Evolutionary conservation across 2,329 filamentous ascomycete genomes (phyloP).

Genomic region (Scedosporium dehoogii): DNA sequence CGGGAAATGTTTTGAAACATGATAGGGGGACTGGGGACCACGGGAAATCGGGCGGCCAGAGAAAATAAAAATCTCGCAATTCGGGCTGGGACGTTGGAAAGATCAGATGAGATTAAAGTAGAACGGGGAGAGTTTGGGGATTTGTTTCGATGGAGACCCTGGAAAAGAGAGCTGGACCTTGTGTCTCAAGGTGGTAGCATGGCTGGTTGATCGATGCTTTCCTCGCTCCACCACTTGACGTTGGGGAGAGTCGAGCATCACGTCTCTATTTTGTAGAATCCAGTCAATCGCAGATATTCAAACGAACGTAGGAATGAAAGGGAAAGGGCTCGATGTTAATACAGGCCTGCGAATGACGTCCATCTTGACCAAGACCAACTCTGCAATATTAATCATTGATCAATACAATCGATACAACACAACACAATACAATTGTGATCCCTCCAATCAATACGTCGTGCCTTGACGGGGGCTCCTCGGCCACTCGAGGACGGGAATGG

Average conservation of each 20-base stretch:
- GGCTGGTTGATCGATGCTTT: too few species aligned
- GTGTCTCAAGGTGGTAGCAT: too few species aligned
- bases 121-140: not conserved
- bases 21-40: not conserved
- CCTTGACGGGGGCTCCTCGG: not conserved
- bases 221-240: too few species aligned
- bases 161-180: not conserved
- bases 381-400: too few species aligned
- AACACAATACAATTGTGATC: too few species aligned
- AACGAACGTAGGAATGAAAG: too few species aligned
- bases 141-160: not conserved
- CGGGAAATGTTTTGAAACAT: not conserved
- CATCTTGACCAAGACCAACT: too few species aligned
- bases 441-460: not conserved
- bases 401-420: too few species aligned
- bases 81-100: not conserved
- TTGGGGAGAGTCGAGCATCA: too few species aligned
- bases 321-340: not conserved
- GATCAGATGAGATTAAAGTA: not conserved
- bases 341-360: too few species aligned
- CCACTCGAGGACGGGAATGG: not conserved
- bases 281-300: too few species aligned
- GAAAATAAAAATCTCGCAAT: not conserved
- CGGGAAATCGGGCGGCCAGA: not conserved
- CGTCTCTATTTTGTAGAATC: too few species aligned